Evolutionary conservation across 495 filamentous ascomycete species (phyloP).

Genomic region (Talaromyces nanjingensis): DNA sequence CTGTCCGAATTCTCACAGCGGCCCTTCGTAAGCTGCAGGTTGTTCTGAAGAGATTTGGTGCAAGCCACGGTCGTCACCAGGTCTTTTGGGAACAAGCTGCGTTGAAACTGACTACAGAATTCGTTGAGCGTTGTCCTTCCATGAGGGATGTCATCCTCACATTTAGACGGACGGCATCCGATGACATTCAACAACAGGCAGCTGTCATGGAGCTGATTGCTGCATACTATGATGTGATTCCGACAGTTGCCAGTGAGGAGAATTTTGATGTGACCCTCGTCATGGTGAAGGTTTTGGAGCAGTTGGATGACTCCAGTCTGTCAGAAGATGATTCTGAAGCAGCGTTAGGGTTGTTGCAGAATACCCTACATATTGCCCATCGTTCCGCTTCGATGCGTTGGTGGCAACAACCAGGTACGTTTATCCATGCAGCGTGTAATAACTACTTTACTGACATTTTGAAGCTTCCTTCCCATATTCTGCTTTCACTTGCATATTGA

Average conservation of each 20-base stretch:
- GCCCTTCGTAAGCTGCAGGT: constrained; percentile 70
- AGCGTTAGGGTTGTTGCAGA: constrained; percentile 61
- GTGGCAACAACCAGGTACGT: constrained; percentile 59
- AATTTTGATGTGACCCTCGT: constrained; percentile 78
- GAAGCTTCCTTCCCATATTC: constrained; percentile 39
- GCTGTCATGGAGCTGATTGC: constrained; percentile 65
- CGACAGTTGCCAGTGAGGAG: constrained; percentile 71
- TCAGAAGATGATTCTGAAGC: constrained; percentile 40
- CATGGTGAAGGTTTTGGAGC: constrained; percentile 57
- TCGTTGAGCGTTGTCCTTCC: constrained; percentile 68
- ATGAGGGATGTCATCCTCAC: constrained; percentile 68
- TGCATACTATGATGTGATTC: constrained; percentile 74
- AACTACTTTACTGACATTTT: not conserved
- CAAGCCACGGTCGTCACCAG: constrained; percentile 30
- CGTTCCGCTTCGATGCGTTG: constrained; percentile 76
- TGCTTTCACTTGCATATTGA: constrained; percentile 40
- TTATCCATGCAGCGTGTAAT: not conserved
- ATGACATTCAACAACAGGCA: constrained; percentile 71
- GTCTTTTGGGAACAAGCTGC: constrained; percentile 60
- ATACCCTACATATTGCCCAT: constrained; percentile 67
- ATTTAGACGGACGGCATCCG: constrained; percentile 57
- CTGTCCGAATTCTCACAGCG: constrained; percentile 65
- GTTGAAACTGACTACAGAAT: constrained; percentile 59
- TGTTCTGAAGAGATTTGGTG: constrained; percentile 37
- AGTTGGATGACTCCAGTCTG: constrained; percentile 34